Evolutionary conservation across 805 yeast genomes (phyloP).

Genomic region (Kluyveromyces lactis): DNA sequence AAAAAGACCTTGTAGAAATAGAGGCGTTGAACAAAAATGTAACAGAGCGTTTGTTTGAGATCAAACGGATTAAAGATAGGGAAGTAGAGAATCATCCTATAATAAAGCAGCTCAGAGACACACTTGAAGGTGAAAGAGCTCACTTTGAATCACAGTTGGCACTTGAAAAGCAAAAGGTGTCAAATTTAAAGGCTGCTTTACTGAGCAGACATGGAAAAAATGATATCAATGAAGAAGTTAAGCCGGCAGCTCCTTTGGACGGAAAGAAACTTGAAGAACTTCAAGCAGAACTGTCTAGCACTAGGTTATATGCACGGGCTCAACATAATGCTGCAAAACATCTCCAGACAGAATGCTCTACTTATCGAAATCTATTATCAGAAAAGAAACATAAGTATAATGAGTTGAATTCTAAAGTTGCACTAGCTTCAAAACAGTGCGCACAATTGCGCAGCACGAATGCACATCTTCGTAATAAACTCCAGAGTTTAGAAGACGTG

Average conservation of each 20-base stretch:
- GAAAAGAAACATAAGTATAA: not conserved
- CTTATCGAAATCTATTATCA: not conserved
- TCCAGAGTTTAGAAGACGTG: no score
- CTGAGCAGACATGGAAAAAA: not conserved
- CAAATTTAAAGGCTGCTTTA: slow-evolving; percentile 1
- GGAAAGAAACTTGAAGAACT: not conserved
- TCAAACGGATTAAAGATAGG: not conserved
- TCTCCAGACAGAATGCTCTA: not conserved
- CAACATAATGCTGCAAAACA: not conserved
- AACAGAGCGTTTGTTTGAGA: not conserved
- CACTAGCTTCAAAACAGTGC: not conserved
- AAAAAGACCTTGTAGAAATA: not conserved
- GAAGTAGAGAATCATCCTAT: not conserved
- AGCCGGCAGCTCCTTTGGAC: not conserved
- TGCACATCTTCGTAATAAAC: no score
- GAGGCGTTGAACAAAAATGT: not conserved
- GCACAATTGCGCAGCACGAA: no score
- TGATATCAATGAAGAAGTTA: not conserved
- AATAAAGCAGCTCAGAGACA: not conserved
- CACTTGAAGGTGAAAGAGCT: not conserved
- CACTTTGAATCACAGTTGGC: not conserved
- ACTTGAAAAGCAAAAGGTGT: not conserved
- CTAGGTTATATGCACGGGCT: not conserved
- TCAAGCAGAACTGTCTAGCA: not conserved
- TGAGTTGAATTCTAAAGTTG: not conserved